phyloP scores from a whole-genome alignment of 768 basidiomycete species.

The Candolleomyces aberdarensis region DNA sequence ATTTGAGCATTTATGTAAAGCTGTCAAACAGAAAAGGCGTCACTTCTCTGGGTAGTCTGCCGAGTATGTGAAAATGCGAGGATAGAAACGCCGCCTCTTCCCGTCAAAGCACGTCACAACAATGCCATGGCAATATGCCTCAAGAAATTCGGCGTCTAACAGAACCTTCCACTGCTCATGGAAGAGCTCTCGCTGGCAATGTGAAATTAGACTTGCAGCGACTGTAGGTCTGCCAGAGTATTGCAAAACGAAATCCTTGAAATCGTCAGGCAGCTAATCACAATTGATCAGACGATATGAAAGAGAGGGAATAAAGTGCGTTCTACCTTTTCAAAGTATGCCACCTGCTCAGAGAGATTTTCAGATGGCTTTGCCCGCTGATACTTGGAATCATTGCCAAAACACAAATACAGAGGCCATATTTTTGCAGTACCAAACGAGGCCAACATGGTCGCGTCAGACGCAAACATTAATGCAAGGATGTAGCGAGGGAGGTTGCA shows the following conservation, averaged over 20 bases:
- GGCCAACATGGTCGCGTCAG: slow-evolving; percentile 18
- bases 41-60: background rate
- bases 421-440: slow-evolving; percentile 28
- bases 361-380: slow-evolving; percentile 9
- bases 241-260: background rate
- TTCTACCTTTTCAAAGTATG: slow-evolving; percentile 15
- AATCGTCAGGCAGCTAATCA: background rate
- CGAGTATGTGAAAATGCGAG: slow-evolving; percentile 7
- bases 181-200: background rate
- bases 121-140: background rate
- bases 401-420: slow-evolving; percentile 40
- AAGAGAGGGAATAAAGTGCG: background rate
- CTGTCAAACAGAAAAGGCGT: too few relatives aligned
- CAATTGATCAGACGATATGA: background rate
- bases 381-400: slow-evolving; percentile 28
- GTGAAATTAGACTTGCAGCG: too few relatives aligned
- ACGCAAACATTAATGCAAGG: slow-evolving; percentile 14
- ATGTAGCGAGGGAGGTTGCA: slow-evolving; percentile 3
- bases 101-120: slow-evolving; percentile 3
- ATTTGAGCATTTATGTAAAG: too few relatives aligned
- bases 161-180: too few relatives aligned
- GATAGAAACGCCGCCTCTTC: background rate
- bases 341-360: slow-evolving; percentile 13
- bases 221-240: background rate
- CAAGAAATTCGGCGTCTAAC: too few relatives aligned